Evolutionary conservation across 768 basidiomycete species (phyloP).

Genomic region (Floccularia luteovirens): DNA sequence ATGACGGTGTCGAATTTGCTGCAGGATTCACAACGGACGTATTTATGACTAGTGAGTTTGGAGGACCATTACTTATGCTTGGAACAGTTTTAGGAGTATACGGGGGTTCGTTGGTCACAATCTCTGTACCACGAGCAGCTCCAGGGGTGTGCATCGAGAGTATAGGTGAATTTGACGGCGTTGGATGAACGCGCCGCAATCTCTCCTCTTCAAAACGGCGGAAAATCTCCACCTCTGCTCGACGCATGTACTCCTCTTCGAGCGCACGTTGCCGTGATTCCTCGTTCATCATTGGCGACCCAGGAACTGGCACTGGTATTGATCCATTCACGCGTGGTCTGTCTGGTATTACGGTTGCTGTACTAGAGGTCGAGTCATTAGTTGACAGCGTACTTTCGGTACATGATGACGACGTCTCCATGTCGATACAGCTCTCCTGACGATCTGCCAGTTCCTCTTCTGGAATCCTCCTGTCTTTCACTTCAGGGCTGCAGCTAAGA

Average conservation of each 20-base stretch:
- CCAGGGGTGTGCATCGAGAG: constrained; percentile 19
- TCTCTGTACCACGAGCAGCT: constrained; percentile 3
- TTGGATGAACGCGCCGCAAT: constrained; percentile 32
- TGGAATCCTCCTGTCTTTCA: constrained; percentile 16
- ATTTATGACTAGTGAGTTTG: too few relatives aligned
- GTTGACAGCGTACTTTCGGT: too few relatives aligned
- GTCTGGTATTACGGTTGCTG: not conserved
- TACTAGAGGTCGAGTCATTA: not conserved
- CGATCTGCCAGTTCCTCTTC: not conserved
- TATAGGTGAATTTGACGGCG: constrained; percentile 58
- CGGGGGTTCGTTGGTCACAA: too few relatives aligned
- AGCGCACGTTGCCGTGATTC: constrained; percentile 1
- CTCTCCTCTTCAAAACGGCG: constrained; percentile 13
- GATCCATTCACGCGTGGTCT: not conserved
- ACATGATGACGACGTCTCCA: not conserved
- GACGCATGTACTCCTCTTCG: constrained; percentile 16
- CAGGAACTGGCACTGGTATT: not conserved
- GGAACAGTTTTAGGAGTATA: too few relatives aligned
- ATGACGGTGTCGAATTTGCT: too few relatives aligned
- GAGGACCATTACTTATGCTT: too few relatives aligned
- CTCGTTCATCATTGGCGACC: constrained; percentile 2
- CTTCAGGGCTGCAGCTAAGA: constrained; percentile 13
- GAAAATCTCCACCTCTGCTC: constrained; percentile 17
- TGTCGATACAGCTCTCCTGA: not conserved
- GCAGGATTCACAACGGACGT: too few relatives aligned